These are phyloP conservation scores for Verruconis gallopava DNA, from an alignment of 2,329 filamentous ascomycete genomes.

Conservation along the genomic window DNA sequence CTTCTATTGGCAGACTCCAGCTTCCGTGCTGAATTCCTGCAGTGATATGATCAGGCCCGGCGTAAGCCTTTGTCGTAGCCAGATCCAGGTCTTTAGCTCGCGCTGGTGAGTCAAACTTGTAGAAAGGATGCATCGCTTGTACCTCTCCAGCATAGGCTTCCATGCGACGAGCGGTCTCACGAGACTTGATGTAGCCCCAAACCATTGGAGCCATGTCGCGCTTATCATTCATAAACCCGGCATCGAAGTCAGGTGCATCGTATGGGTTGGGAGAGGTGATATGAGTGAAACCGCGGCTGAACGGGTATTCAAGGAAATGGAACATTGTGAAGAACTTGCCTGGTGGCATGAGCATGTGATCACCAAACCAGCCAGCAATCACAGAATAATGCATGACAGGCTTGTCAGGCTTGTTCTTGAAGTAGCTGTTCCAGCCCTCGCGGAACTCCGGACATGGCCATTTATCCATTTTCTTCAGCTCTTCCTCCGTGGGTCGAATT, in stretches of 20 bases:
- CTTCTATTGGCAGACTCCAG: slow-evolving; percentile 50
- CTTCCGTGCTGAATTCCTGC: slow-evolving; percentile 59
- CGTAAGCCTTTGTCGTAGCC: slow-evolving; percentile 61
- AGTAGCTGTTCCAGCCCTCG: slow-evolving; percentile 67
- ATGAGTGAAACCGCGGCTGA: slow-evolving; percentile 59
- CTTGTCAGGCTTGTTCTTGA: slow-evolving; percentile 74
- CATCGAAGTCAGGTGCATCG: slow-evolving; percentile 63
- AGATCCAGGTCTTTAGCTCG: slow-evolving; percentile 62
- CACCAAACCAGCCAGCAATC: slow-evolving; percentile 16
- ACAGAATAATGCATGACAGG: slow-evolving; percentile 73
- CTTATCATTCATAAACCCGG: slow-evolving; percentile 76
- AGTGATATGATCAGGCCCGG: slow-evolving; percentile 56
- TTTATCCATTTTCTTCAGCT: slow-evolving; percentile 53
- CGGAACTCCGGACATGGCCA: slow-evolving; percentile 67
- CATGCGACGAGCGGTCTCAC: slow-evolving; percentile 69
- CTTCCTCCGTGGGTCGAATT: slow-evolving; percentile 55
- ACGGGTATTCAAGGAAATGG: slow-evolving; percentile 67
- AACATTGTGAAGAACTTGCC: slow-evolving; percentile 79
- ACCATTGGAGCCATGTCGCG: slow-evolving; percentile 70
- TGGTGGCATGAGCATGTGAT: slow-evolving; percentile 50
- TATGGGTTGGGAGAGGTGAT: slow-evolving; percentile 62
- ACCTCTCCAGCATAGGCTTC: slow-evolving; percentile 66
- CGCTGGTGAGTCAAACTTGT: slow-evolving; percentile 55
- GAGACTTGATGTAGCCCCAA: slow-evolving; percentile 73
- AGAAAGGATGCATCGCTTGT: slow-evolving; percentile 52